Evolutionary conservation across 805 yeast genomes (phyloP), one percentile per base, ranked within the genome.

Genomic region (Zygosaccharomyces gambellarensis): DNA sequence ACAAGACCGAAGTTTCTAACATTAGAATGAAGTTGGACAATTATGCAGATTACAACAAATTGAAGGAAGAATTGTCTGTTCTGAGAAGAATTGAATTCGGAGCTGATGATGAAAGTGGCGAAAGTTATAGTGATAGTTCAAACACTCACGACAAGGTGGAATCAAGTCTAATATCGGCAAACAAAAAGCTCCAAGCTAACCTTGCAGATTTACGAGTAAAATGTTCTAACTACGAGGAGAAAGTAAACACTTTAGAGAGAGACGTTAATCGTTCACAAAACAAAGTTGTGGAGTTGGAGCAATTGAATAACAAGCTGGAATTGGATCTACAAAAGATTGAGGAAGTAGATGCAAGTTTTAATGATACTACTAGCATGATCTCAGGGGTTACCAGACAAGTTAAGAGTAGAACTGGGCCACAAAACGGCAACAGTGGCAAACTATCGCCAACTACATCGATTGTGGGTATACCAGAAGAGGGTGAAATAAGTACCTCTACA

Each of bases 81-180:
- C 64, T 90, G 52, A 81, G 85, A 62, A 82, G 83, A 54, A 83
- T 89, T 34, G 88, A 87, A 59, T 85, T 89, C 68, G 90, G 90
- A 55, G 70, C 70, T 29, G 71, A 69, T 12, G 72, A 64, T 3
- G 72, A 68, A 22, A 68, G 59, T 27, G 69, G 61, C 8, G 65
- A 59, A 5, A 67, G 55, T 17, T 51, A 55, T 9, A 62, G 60
- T 10, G 63, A 52, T 8, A 64, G 49, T 12, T 59, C 56, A 14
- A 63, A 67, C 5, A 64, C 61, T 3, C 59, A 54, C 21, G 61
- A 60, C 7, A 63, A 60, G 27, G 58, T 84, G 36, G 90, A 82
- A 58, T 75, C 79, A n/a, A 75, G 83, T 19, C 71, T 90, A 45
- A 71, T 85, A 29, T 75, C 80, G 34, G 79, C 89, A 54, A 90